Conservation (phyloP, 2,329 filamentous ascomycete species). For the Metarhizium robertsii region DNA sequence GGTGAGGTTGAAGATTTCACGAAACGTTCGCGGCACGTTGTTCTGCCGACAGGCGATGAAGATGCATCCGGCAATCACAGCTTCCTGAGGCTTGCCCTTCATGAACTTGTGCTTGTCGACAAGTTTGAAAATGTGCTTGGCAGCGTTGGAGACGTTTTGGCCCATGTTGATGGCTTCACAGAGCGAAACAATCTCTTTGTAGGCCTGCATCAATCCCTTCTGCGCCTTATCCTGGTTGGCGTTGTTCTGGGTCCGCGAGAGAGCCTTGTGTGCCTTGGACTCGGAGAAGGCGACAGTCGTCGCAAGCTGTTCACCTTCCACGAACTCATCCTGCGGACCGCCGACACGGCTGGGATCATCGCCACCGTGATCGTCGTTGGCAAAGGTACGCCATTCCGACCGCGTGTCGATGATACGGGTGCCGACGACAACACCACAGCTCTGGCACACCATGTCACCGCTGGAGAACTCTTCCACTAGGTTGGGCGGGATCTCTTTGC, state of each 20-base stretch:
- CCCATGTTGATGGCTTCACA: constrained; percentile 80
- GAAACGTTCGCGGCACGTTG: constrained; percentile 78
- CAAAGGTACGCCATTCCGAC: constrained; percentile 97
- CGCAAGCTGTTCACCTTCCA: constrained; percentile 82
- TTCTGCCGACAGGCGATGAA: constrained; percentile 95
- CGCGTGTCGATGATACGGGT: constrained; percentile 91
- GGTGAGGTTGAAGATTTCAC: constrained; percentile 88
- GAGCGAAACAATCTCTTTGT: constrained; percentile 76
- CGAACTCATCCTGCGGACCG: constrained; percentile 80
- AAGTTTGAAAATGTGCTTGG: constrained; percentile 92
- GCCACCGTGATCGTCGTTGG: constrained; percentile 92
- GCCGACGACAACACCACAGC: constrained; percentile 83
- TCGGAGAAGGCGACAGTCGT: constrained; percentile 82
- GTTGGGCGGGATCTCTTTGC: constrained; percentile 84
- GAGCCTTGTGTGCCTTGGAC: constrained; percentile 58
- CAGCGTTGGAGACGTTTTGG: constrained; percentile 73
- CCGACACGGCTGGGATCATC: constrained; percentile 98
- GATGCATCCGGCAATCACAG: constrained; percentile 90
- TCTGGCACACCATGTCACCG: constrained; percentile 86
- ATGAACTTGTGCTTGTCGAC: constrained; percentile 88
- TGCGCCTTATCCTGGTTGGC: constrained; percentile 76
- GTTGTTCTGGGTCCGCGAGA: constrained; percentile 80
- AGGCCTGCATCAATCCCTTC: constrained; percentile 74
- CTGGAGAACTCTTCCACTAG: constrained; percentile 87
- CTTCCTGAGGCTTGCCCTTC: constrained; percentile 91